A percentile compares a stretch with the other conserved stretches of the same genome.
Evolutionary conservation across 306 rosid species (phyloP).

Genomic region (Cucumis cinereus): DNA sequence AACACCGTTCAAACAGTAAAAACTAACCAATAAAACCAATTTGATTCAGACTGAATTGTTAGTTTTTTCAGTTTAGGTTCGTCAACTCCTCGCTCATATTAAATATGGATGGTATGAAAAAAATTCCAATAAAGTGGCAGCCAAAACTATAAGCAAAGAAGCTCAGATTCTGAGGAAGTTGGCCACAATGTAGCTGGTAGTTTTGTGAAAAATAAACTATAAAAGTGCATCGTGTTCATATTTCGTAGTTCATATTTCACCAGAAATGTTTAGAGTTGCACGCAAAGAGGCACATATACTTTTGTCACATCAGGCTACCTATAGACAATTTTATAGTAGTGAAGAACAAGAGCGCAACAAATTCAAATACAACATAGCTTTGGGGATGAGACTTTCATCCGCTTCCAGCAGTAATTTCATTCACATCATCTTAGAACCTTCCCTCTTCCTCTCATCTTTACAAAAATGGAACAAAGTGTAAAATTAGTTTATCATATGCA

Average conservation of each 20-base stretch:
- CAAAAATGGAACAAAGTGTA: constrained; percentile 30
- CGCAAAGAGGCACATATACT: neutral
- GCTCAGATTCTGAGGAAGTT: neutral
- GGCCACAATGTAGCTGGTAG: neutral
- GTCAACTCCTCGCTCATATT: neutral
- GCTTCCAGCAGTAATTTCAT: constrained; percentile 28
- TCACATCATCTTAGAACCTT: constrained; percentile 22
- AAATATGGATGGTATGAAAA: neutral
- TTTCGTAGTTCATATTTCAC: neutral
- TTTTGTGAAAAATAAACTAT: neutral
- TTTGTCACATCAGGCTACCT: neutral
- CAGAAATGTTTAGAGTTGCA: neutral
- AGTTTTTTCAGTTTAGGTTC: neutral
- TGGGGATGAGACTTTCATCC: constrained; percentile 34
- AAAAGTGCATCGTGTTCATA: neutral
- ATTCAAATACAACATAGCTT: constrained; percentile 36
- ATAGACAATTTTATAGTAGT: neutral
- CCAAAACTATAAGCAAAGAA: neutral
- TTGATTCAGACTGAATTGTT: neutral
- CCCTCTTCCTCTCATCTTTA: constrained; percentile 30
- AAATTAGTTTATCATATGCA: constrained; percentile 20
- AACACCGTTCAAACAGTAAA: neutral
- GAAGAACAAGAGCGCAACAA: constrained; percentile 9
- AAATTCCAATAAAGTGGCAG: neutral
- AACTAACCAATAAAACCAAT: neutral